A percentile compares a stretch with the other conserved stretches of the same genome.
Conservation (phyloP, 345 rosid species). For the Citrus sinensis region DVS_A1.0 CM039167.1:17788001-17788500, state of each 20-base stretch:
- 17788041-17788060: constrained; percentile 15
- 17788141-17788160: constrained; percentile 67
- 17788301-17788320: background rate
- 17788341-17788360: constrained; percentile 10
- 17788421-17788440: constrained; percentile 85
- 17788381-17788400: constrained; percentile 87
- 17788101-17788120: constrained; percentile 91
- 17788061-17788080: constrained; percentile 82
- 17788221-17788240: constrained; percentile 85
- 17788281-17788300: background rate
- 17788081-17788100: constrained; percentile 85
- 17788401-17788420: constrained; percentile 76
- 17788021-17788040: constrained; percentile 18
- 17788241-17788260: constrained; percentile 66
- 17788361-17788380: constrained; percentile 86
- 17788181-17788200: constrained; percentile 73
- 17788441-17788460: constrained; percentile 78
- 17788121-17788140: constrained; percentile 95
- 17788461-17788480: constrained; percentile 50
- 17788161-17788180: constrained; percentile 68
- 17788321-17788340: background rate
- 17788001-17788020: constrained; percentile 12
- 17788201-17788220: constrained; percentile 73
- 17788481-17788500: background rate
- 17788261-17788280: background rate